Base-by-base conservation (phyloP, 768 basidiomycete genomes). In the Lactifluus piperatus region DNA sequence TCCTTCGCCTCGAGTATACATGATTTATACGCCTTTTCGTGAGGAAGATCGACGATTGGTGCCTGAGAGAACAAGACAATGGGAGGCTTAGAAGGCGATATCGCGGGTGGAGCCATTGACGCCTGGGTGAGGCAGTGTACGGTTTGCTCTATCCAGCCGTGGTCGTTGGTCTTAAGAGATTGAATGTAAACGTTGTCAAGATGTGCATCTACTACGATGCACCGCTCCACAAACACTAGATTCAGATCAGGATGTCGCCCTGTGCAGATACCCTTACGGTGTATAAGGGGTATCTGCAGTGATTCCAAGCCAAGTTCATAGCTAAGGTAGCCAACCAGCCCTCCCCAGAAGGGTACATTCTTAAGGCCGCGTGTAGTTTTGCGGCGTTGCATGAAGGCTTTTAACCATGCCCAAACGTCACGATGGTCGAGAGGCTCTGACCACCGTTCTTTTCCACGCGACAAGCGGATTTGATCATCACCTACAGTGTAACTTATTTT, bases 341-440 rank as follows among this genome's bases (percentile, higher is more conserved):
- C 91, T 36, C 89, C 91, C 88, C 89, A 91, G 69, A 92, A 92
- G 0, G 89, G 90, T 45, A 83, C 69, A 10, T 82, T 76, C 7
- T 75, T 64, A 43, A 66, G 66, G 3, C 87, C 86, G 24, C 76
- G 76, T 24, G 64, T 60, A 9, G 77, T 80, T 58, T 74, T 76
- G 50, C 73, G 76, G 20, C 71, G 62, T 34, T 73, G 77, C 84
- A 90, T 88, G 71, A 85, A 90, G n/a, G 72, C 68, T 26, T 80
- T 77, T 24, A 90, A 72, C 87, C 87, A 92, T 39, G 81, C 72
- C 89, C 89, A 91, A 34, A 90, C 75, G 63, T 84, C 81, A 24
- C 70, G 67, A n/a, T 73, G 62, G 46, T 71, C 77, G 18, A 88
- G 73, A n/a, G 69, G 56, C 58, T 84, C 75, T 20, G 66, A 72